A percentile compares a stretch with the other conserved stretches of the same genome.
These are phyloP conservation scores for Coniochaeta hoffmannii DNA, from an alignment of 2,329 filamentous ascomycete species.

Conservation along the genomic window DNA sequence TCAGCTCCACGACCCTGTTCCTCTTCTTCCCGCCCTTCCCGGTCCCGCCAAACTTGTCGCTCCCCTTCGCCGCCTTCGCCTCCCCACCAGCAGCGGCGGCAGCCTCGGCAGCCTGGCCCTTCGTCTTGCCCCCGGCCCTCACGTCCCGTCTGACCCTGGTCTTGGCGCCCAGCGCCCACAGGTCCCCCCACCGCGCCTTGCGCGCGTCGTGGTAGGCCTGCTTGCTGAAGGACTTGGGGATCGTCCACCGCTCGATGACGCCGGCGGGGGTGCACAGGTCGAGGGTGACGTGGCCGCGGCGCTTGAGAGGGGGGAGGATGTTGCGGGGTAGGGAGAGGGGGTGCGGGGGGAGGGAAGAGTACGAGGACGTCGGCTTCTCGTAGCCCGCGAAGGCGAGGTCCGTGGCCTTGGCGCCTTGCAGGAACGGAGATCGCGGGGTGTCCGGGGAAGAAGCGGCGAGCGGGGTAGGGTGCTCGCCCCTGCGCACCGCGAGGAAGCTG, in stretches of 20 bases:
- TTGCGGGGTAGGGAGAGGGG: slow-evolving; percentile 69
- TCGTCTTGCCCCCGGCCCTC: slow-evolving; percentile 42
- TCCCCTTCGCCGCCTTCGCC: neutral
- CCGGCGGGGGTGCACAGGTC: slow-evolving; percentile 86
- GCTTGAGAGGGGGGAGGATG: slow-evolving; percentile 76
- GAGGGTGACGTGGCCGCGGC: slow-evolving; percentile 77
- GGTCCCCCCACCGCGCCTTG: slow-evolving; percentile 84
- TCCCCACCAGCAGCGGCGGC: too few relatives aligned
- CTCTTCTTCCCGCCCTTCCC: slow-evolving; percentile 36
- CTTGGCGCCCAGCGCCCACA: slow-evolving; percentile 94
- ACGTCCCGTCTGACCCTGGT: slow-evolving; percentile 59
- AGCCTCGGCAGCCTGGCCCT: slow-evolving; percentile 20
- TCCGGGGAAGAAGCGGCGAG: slow-evolving; percentile 15
- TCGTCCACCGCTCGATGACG: slow-evolving; percentile 85
- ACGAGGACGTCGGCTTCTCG: slow-evolving; percentile 33
- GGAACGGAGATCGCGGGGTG: slow-evolving; percentile 16
- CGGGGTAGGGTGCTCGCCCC: slow-evolving; percentile 48
- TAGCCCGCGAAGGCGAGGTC: slow-evolving; percentile 67
- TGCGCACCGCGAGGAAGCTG: slow-evolving; percentile 79
- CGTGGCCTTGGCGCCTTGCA: slow-evolving; percentile 49
- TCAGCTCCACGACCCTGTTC: slow-evolving; percentile 31
- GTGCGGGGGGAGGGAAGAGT: slow-evolving; percentile 30
- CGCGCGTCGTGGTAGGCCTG: slow-evolving; percentile 87
- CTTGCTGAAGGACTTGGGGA: slow-evolving; percentile 72
- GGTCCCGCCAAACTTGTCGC: slow-evolving; percentile 16